Evolutionary conservation across 257 asterid genomes (phyloP), one percentile per base, ranked within the genome.

Genomic region (Fraxinus pennsylvanica): DNA sequence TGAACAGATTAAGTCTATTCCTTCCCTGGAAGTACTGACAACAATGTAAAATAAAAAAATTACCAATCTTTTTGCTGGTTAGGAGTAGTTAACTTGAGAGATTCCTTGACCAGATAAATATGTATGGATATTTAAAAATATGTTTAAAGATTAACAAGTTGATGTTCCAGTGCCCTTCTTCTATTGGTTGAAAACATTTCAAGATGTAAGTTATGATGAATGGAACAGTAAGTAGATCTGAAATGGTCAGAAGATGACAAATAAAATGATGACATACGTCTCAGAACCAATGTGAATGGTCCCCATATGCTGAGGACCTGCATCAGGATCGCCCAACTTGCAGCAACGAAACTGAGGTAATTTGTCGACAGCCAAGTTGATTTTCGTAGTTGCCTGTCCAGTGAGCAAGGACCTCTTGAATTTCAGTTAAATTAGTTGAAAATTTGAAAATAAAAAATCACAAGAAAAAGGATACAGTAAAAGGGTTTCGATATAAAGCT

Each of bases 291-390:
- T 90, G 87, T 95, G 99, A 82, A 93, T 91, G 65, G 98, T 91
- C 74, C 98, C 99, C 86, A 86, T 86, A 88, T 95, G 99, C 81
- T 95, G 96, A 59, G 97, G 99, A 78, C 99, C 98, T 59, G 91
- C 86, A 83, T 85, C 86, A 39, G 92, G 85, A 83, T 87, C 74
- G 72, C 79, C 83, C 84, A 82, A 81, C 81, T 87, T 86, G 93
- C 94, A 95, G 90, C 92, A 90, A 74, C 43, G 84, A 75, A 95
- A 95, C 71, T 86, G 94, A 45, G 99, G 99, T 84, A 95, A 82
- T 78, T 68, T 77, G 76, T 87, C 90, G 77, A 93, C 93, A 27
- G 99, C 99, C 91, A 95, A 74, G 82, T 95, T 95, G 86, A 95
- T 91, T 81, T 95, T 95, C 43, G 99, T 93, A 61, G 97, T 90